Evolutionary conservation across 345 rosid genomes (phyloP), one percentile per base, ranked within the genome.

Genomic region (Eucalyptus regnans): DNA sequence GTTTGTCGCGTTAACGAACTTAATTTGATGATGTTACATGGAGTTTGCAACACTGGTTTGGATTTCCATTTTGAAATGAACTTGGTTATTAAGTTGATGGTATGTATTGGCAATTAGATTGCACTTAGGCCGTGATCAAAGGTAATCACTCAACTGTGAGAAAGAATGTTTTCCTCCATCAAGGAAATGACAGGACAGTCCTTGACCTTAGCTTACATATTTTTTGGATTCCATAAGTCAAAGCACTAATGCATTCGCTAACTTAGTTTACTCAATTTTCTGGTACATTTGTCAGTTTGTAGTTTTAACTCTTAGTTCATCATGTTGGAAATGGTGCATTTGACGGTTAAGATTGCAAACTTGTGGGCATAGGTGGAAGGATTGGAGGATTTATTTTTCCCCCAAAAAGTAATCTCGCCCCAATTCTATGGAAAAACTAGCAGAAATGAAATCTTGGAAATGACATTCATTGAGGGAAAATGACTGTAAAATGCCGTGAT

Each of bases 231-330:
- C 29, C 29, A 9, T 23, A 56, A 56, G 12, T 56, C 29, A 23
- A 23, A 56, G 62, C 0, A 56, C 13, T 0, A 4, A 56, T 25
- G 62, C 62, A 56, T 56, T 56, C 29, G 3, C 62, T 56, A 23
- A 25, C 12, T 20, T 0, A 3, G 10, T 18, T 52, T 52, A 52
- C 58, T 52, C 1, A 52, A 52, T 52, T 20, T 49, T 52, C 58
- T 52, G 10, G 58, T 52, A 20, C 58, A 52, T 52, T 20, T 52
- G 58, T 8, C 25, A 52, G 58, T 52, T 52, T 52, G 58, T 52
- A 52, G 58, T 52, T 20, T 52, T 20, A 52, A 7, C 18, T 87
- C 16, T 18, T 8, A 8, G 4, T 41, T 15, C 16, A 37, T 31
- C 46, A 25, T 13, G 71, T 83, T 46, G 52, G 29, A 37, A 23